Evolutionary conservation across 2,329 filamentous ascomycete species (phyloP), one percentile per base, ranked within the genome.

Genomic region (Aureobasidium sp.): DNA sequence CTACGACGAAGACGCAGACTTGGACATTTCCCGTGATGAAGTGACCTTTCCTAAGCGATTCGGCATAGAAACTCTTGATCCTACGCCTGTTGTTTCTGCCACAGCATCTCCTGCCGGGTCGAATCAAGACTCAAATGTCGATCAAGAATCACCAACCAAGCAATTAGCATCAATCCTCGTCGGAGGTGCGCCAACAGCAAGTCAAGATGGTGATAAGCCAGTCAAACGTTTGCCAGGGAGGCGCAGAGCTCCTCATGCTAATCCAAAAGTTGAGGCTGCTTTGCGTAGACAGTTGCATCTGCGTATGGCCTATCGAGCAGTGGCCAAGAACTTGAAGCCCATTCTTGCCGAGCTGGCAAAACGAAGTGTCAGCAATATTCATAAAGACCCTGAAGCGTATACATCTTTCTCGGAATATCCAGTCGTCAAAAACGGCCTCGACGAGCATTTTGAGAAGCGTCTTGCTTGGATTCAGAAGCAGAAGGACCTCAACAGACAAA

Each of bases 321-420:
- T 90, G 57, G 80, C 84, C 63, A 81, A 83, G 67, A 78, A 82
- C 33, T 74, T 88, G 67, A 89, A 87, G 71, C 82, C 83, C 17
- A 80, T 85, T 11, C 76, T 89, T 15, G 83, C 85, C 63, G 85
- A 89, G 69, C 77, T 90, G 22, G 85, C 85, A 19, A 81, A 84
- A 59, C 79, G 84, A 37, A 81, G 77, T 57, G 74, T 87, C 62
- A 81, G 84, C 53, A 78, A 81, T 63, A 74, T 89, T 63, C 77
- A 84, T 64, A 75, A 80, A 53, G 78, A 84, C 57, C 77, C 81
- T 8, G 73, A 81, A 9, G 77, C 76, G 49, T 78, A 85, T 73
- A 79, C 81, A 68, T 72, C 81, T 65, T 79, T 78, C 14, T 75
- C 77, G 7, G 82, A 86, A 68, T 84, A 83, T 71, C 66, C 74